Conservation (phyloP, 495 filamentous ascomycete genomes). For the Astrocystis sublimbata region DNA sequence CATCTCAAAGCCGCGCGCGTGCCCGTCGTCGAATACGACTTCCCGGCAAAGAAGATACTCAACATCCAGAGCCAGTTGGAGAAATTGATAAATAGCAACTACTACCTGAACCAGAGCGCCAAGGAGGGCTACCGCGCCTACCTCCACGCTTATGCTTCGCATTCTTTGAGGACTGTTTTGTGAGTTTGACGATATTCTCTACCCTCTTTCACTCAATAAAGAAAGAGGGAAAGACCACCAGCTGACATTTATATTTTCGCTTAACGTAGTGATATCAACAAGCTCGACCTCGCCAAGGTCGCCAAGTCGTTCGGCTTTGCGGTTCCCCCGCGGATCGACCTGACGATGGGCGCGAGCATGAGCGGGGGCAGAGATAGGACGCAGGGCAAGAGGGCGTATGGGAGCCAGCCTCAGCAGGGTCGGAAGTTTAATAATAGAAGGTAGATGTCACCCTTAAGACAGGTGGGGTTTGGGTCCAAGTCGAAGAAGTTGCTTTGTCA, state of each 20-base stretch:
- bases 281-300: constrained; percentile 89
- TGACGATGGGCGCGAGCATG: constrained; percentile 84
- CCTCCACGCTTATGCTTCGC: constrained; percentile 90
- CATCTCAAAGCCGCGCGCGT: constrained; percentile 90
- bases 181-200: constrained; percentile 1
- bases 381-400: constrained; percentile 75
- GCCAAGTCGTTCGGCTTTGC: constrained; percentile 92
- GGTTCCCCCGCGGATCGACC: constrained; percentile 87
- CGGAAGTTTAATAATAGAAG: constrained; percentile 30
- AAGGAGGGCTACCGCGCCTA: constrained; percentile 77
- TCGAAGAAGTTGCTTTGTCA: background rate
- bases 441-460: background rate
- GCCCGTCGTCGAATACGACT: constrained; percentile 94
- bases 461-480: background rate
- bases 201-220: background rate
- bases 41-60: constrained; percentile 85
- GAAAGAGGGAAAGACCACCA: background rate
- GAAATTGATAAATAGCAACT: constrained; percentile 90
- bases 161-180: constrained; percentile 52
- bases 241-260: background rate
- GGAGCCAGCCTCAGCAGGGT: constrained; percentile 56
- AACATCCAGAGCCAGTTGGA: constrained; percentile 96
- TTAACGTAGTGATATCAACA: constrained; percentile 66
- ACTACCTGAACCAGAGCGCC: constrained; percentile 87
- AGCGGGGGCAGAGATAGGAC: constrained; percentile 83